Base-by-base conservation (phyloP, 768 basidiomycete genomes). In the Suillus clintonianus region DNA sequence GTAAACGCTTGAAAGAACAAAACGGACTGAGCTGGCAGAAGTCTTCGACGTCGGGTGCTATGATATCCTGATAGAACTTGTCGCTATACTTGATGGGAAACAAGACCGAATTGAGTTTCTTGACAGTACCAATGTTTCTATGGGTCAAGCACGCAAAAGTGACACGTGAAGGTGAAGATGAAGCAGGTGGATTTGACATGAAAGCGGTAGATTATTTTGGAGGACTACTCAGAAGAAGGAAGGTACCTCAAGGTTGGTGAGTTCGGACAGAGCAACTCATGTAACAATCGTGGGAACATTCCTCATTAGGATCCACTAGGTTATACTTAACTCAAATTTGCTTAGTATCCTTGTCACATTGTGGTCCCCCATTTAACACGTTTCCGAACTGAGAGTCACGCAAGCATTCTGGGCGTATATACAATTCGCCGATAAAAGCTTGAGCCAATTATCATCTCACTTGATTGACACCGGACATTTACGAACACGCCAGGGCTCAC, bases 11-110 rank as follows among this genome's bases (percentile, higher is more conserved):
- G 64, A 42, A 51, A 64, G 61, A 62, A 66, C 63, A 50, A n/a
- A 60, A 81, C 91, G 70, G 69, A 95, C 94, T 84, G 68, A 96
- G 89, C 77, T 94, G 89, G 79, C 92, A 94, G 76, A 92, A 95
- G 22, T 90, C 86, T 70, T 96, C 94, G 17, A 89, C 82, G 64
- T 94, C 90, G 15, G 91, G 85, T 47, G 83, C 79, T 55, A 93
- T 76, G 65, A 96, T 87, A 71, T 91, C 91, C 70, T 84, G 78
- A 78, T 95, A 97, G 81, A 95, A 95, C 73, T 89, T 89, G 69
- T 93, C 90, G 74, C 89, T 89, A 76, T 96, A 97, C 70, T 88
- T 88, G 73, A 96, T 91, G 32, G 95, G 94, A 75, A 95, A 95
- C 47, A 96, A 83, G 45, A 95, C 91, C 2, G 88, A 86, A 67